Evolutionary conservation across 345 rosid genomes (phyloP), one percentile per base, ranked within the genome.

Genomic region (Boechera divaricarpa): DNA sequence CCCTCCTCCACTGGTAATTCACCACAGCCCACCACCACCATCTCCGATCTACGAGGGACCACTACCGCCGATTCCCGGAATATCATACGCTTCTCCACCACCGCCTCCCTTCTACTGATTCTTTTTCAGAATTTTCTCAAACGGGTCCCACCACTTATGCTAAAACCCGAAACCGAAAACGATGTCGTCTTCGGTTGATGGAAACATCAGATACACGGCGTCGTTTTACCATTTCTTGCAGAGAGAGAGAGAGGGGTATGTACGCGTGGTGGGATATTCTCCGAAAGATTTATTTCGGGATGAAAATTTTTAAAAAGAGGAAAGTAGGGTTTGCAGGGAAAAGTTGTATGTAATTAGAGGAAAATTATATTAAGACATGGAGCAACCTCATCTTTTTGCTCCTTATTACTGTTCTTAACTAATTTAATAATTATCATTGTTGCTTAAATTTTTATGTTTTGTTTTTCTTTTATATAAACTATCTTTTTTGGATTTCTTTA

Each of bases 101-200:
- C 98, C 98, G 39, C 98, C 98, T 28, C 97, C 97, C 66, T 90
- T 82, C 81, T 94, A 94, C 81, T 94, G 87, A 94, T 89, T 90
- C 83, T 84, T 89, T 47, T 85, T 83, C 16, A 63, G 35, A 39
- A 48, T 11, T n/a, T 24, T 56, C 63, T 60, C 67, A 44, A 12
- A 16, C 18, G 51, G 75, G 57, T 31, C 69, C 79, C 63, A 60
- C 44, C 36, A 51, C 18, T 31, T 31, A 29, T 41, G 69, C 62
- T 10, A 10, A 63, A 70, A 70, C 70, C 57, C 75, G 51, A 70
- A 64, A 4, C 57, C 39, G 58, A 31, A 64, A 76, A 76, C 70
- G 75, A 0, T 44, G 80, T 76, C 80, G 75, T 53, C 7, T 38
- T 61, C 26, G 4, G 31, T 60, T 55, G 63, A 41, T 42, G 39